Percentiles rank a stretch among this genome's conserved stretches.
phyloP scores from a whole-genome alignment of 345 rosid genomes.

The Citrus australasica region DNA sequence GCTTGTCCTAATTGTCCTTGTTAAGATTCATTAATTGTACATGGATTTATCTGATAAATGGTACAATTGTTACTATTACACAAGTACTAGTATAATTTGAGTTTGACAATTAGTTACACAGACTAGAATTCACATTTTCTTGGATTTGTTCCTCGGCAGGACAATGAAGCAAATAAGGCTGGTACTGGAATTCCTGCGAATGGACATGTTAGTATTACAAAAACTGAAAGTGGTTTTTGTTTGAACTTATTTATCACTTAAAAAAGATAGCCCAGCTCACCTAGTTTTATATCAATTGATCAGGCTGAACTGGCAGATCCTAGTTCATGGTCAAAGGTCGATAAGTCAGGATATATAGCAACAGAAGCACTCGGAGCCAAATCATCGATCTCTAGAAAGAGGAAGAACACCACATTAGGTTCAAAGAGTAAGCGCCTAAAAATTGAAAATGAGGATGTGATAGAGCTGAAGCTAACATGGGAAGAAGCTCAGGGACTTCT shows the following conservation, averaged over 20 bases:
- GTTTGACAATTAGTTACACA: background rate
- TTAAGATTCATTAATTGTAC: background rate
- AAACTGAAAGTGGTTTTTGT: conserved; percentile 27
- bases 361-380: conserved; percentile 65
- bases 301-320: conserved; percentile 74
- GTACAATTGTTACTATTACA: no score
- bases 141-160: conserved; percentile 47
- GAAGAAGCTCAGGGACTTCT: conserved; percentile 92
- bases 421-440: conserved; percentile 75
- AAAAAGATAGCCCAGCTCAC: conserved; percentile 18
- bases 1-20: background rate
- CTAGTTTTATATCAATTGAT: conserved; percentile 28
- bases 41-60: background rate
- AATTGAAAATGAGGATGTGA: conserved; percentile 70
- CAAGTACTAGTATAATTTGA: background rate
- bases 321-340: conserved; percentile 61
- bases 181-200: conserved; percentile 40
- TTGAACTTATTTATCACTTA: conserved; percentile 25
- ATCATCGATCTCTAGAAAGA: conserved; percentile 48
- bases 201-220: conserved; percentile 56
- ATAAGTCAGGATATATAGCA: conserved; percentile 65
- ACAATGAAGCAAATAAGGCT: conserved; percentile 45
- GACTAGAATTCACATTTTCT: background rate
- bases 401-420: conserved; percentile 64
- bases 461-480: conserved; percentile 80